Percentiles rank a stretch among this genome's conserved stretches.
Conservation (phyloP, 345 rosid genomes). For the Heritiera littoralis region DNA sequence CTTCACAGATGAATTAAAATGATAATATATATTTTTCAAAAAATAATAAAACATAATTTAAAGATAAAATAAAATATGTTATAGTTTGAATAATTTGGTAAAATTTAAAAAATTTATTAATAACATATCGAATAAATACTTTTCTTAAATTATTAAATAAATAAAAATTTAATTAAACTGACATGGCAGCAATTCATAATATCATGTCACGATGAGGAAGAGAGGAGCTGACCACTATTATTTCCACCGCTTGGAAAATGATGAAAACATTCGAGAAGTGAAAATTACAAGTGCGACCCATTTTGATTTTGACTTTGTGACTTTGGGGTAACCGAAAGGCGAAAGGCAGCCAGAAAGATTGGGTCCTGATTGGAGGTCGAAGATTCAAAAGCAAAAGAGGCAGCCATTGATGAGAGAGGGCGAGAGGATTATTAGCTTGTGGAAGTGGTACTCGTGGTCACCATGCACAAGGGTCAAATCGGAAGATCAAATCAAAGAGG, state of each 20-base stretch:
- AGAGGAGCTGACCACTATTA: neutral
- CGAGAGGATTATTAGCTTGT: neutral
- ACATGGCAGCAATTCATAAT: neutral
- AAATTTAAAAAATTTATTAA: too few species aligned
- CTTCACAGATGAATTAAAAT: too few species aligned
- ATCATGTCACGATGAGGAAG: neutral
- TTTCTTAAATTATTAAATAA: too few species aligned
- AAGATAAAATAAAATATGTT: too few species aligned
- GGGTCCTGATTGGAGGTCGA: neutral
- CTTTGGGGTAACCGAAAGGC: neutral
- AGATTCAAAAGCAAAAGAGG: neutral
- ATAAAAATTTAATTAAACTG: neutral
- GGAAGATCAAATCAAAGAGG: neutral
- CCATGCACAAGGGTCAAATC: slow-evolving; percentile 27
- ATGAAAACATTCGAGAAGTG: neutral
- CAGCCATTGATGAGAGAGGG: neutral
- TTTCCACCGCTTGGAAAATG: neutral
- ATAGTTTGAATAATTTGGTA: too few species aligned
- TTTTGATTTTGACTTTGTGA: neutral
- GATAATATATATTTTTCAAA: too few species aligned
- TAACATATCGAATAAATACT: too few species aligned
- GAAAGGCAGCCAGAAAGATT: neutral
- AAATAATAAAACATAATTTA: too few species aligned
- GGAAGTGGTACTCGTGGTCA: slow-evolving; percentile 32
- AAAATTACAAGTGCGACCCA: neutral